Percentiles rank a stretch among this genome's conserved stretches.
phyloP scores from a whole-genome alignment of 495 filamentous ascomycete species.

The Podospora pseudocomata region DNA sequence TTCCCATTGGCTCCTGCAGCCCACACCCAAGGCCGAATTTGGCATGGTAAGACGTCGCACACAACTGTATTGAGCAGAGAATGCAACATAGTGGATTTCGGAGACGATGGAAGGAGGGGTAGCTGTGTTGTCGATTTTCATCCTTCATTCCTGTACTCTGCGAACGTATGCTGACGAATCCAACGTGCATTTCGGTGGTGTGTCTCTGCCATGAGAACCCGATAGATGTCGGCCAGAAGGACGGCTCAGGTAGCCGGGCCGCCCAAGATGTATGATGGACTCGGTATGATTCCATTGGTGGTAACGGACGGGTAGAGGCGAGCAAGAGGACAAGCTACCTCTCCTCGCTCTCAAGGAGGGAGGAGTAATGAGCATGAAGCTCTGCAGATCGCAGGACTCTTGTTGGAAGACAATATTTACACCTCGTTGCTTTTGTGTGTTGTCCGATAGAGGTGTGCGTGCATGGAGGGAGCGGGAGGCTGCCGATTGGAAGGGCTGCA shows the following conservation, averaged over 20 bases:
- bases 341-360: too few relatives aligned
- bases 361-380: background rate
- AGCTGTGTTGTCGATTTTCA: background rate
- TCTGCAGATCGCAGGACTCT: constrained; percentile 4
- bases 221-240: background rate
- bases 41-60: constrained; percentile 8
- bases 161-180: background rate
- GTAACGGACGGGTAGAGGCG: constrained; percentile 3
- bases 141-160: background rate
- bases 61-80: constrained; percentile 6
- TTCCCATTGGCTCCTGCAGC: background rate
- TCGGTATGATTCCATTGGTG: background rate
- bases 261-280: too few relatives aligned
- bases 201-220: background rate
- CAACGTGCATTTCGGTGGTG: background rate
- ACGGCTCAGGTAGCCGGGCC: background rate
- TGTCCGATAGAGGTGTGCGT: background rate
- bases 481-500: constrained; percentile 12
- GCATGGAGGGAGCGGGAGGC: constrained; percentile 1
- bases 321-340: background rate
- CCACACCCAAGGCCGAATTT: background rate
- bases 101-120: background rate
- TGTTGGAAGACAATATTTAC: background rate
- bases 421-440: background rate
- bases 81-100: background rate